A percentile compares a stretch with the other conserved stretches of the same genome.
Evolutionary conservation across 768 basidiomycete species (phyloP).

Genomic region (Tephrocybe sp.): DNA sequence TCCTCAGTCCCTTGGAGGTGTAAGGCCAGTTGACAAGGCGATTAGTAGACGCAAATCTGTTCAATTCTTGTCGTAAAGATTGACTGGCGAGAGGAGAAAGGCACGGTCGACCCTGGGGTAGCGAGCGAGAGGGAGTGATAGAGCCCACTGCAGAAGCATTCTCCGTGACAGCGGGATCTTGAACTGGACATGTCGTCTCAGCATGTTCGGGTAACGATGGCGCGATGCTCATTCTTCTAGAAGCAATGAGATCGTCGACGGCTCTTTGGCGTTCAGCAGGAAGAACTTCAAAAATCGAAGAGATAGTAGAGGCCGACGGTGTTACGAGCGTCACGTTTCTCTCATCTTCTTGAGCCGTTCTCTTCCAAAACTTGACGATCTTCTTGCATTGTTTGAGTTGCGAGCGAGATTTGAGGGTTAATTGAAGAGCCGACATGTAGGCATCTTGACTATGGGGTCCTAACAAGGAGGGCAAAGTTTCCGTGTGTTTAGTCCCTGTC

Average conservation of each 20-base stretch:
- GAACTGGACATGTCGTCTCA: not conserved
- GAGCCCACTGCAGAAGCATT: not conserved
- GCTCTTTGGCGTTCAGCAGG: slow-evolving; percentile 37
- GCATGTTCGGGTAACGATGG: slow-evolving; percentile 9
- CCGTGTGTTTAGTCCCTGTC: not conserved
- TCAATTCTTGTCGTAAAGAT: slow-evolving; percentile 24
- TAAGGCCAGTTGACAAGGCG: slow-evolving; percentile 14
- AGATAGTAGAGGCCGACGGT: slow-evolving; percentile 39
- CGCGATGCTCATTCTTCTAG: slow-evolving; percentile 9
- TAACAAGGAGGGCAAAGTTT: slow-evolving; percentile 16
- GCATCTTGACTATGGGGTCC: slow-evolving; percentile 37
- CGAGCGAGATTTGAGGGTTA: slow-evolving; percentile 43
- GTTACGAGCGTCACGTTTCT: slow-evolving; percentile 30
- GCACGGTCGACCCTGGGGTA: slow-evolving; percentile 16
- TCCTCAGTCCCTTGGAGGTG: slow-evolving; percentile 7
- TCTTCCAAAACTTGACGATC: slow-evolving; percentile 45
- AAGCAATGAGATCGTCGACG: slow-evolving; percentile 35
- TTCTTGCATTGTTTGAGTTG: slow-evolving; percentile 48
- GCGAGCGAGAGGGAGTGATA: slow-evolving; percentile 19
- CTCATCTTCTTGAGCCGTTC: slow-evolving; percentile 31
- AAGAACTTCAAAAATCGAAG: slow-evolving; percentile 33
- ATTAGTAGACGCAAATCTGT: slow-evolving; percentile 6
- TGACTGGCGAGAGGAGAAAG: slow-evolving; percentile 29
- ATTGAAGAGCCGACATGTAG: slow-evolving; percentile 45
- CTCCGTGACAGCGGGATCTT: not conserved